These are phyloP conservation scores for Boletus pseudo-olivaceus DNA, from an alignment of 768 basidiomycete genomes.

Conservation along the genomic window DNA sequence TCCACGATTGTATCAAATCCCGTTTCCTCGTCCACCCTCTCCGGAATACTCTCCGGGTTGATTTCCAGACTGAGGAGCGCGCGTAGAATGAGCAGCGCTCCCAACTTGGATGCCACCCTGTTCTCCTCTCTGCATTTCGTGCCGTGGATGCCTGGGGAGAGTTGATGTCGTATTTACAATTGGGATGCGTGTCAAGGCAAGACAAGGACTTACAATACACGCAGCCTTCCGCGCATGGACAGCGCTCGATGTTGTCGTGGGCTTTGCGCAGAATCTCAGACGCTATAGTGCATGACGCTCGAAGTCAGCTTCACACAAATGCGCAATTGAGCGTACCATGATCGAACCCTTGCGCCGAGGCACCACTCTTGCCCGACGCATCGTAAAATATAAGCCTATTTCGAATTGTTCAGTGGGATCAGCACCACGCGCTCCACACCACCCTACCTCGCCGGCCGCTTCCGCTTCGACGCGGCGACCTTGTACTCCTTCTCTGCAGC, in stretches of 20 bases:
- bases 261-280: slow-evolving; percentile 59
- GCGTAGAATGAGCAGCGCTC: slow-evolving; percentile 66
- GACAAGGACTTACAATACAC: slow-evolving; percentile 49
- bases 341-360: slow-evolving; percentile 79
- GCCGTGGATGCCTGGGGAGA: slow-evolving; percentile 51
- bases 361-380: slow-evolving; percentile 61
- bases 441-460: slow-evolving; percentile 52
- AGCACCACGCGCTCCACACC: background rate
- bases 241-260: slow-evolving; percentile 51
- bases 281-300: slow-evolving; percentile 34
- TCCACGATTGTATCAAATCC: slow-evolving; percentile 52
- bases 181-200: background rate
- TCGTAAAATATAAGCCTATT: slow-evolving; percentile 81
- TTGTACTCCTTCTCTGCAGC: slow-evolving; percentile 71
- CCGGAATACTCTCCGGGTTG: slow-evolving; percentile 37
- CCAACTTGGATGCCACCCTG: slow-evolving; percentile 67
- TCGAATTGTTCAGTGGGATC: background rate
- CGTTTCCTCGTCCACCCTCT: slow-evolving; percentile 25
- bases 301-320: background rate
- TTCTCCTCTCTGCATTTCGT: slow-evolving; percentile 64
- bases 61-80: slow-evolving; percentile 50
- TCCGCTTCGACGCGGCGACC: slow-evolving; percentile 46
- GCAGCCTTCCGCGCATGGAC: slow-evolving; percentile 71
- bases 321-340: slow-evolving; percentile 45
- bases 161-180: background rate